Percentiles rank a stretch among this genome's conserved stretches.
Evolutionary conservation across 495 filamentous ascomycete genomes (phyloP).

Genomic region (Margaritispora aquatica): DNA sequence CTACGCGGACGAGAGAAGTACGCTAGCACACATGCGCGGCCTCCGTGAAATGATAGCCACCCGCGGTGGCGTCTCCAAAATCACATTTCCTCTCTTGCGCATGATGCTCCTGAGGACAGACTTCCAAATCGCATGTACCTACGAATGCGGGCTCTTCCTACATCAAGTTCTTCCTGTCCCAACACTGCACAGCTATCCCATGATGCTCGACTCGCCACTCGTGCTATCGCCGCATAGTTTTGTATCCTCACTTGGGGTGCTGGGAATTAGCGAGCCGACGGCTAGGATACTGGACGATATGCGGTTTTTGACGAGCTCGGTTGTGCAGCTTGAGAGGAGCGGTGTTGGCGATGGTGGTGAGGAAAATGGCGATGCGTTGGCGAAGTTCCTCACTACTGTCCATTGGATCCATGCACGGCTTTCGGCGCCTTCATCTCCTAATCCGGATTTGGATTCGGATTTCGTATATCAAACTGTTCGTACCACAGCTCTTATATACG

Average conservation of each 20-base stretch:
- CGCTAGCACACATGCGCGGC: slow-evolving; percentile 19
- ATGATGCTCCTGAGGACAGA: slow-evolving; percentile 21
- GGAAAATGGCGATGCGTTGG: neutral
- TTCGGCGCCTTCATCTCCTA: neutral
- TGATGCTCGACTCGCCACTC: slow-evolving; percentile 13
- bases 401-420: slow-evolving; percentile 18
- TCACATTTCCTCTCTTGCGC: slow-evolving; percentile 1
- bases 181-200: neutral
- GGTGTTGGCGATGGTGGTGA: too few species aligned
- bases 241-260: neutral
- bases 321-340: slow-evolving; percentile 9
- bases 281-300: slow-evolving; percentile 20
- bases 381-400: slow-evolving; percentile 13
- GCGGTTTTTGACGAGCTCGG: slow-evolving; percentile 17
- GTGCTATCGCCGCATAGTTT: slow-evolving; percentile 10
- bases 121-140: slow-evolving; percentile 19
- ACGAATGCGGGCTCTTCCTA: slow-evolving; percentile 16
- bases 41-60: slow-evolving; percentile 18
- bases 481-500: slow-evolving; percentile 12
- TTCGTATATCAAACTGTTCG: slow-evolving; percentile 16
- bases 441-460: neutral
- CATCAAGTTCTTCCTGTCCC: neutral
- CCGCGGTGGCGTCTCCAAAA: slow-evolving; percentile 15
- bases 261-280: slow-evolving; percentile 1
- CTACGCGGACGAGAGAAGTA: slow-evolving; percentile 17